Percentiles rank a stretch among this genome's conserved stretches.
phyloP scores from a whole-genome alignment of 78 protist genomes.

The Protostelium mycophagum region DNA sequence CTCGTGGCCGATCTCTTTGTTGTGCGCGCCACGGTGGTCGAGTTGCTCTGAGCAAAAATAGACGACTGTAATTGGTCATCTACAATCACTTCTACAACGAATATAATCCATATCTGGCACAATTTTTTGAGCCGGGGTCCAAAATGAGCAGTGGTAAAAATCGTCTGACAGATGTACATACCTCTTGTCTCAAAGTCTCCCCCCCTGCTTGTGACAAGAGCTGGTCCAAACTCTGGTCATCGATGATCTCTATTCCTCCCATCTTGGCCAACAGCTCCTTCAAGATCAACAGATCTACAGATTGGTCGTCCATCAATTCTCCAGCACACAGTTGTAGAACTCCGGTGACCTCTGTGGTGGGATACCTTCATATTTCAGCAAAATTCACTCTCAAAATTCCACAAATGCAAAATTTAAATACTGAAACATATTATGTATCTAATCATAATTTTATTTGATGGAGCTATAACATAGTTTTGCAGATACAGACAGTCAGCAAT shows the following conservation, averaged over 20 bases:
- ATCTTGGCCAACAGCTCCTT: slow-evolving; percentile 40
- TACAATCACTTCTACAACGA: neutral
- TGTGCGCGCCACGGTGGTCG: slow-evolving; percentile 5
- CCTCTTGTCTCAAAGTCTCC: slow-evolving; percentile 36
- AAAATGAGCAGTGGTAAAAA: no score
- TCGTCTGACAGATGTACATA: neutral
- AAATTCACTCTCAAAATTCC: no score
- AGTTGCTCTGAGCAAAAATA: neutral
- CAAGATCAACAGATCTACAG: slow-evolving; percentile 34
- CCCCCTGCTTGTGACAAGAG: slow-evolving; percentile 70
- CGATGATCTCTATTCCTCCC: slow-evolving; percentile 43
- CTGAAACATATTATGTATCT: no score
- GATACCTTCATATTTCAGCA: no score
- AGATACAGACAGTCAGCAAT: no score
- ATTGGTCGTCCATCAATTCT: slow-evolving; percentile 27
- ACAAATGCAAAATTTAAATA: no score
- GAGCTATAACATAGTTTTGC: no score
- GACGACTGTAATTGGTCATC: neutral
- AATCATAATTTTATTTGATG: no score
- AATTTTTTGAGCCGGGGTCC: no score
- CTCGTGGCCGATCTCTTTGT: slow-evolving; percentile 26
- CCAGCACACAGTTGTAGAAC: slow-evolving; percentile 19
- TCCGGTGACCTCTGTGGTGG: slow-evolving; percentile 33
- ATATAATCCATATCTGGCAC: neutral
- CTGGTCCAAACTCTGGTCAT: slow-evolving; percentile 37